Percentiles rank a stretch among this genome's conserved stretches.
Evolutionary conservation across 805 yeast genomes (phyloP).

Genomic region (Candida sanyiensis): DNA sequence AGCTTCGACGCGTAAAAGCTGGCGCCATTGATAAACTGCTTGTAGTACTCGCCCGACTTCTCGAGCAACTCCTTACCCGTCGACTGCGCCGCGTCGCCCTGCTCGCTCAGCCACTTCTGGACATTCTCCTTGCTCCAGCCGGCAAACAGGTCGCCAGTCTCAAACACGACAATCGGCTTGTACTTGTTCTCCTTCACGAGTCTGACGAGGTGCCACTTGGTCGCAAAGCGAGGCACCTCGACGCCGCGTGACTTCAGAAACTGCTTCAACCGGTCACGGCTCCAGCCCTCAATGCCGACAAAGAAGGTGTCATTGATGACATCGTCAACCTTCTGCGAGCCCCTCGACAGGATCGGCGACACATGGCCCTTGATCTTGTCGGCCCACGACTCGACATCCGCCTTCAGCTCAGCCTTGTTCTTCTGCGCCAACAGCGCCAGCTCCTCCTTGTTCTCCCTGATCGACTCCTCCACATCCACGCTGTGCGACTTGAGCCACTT

Average conservation of each 20-base stretch:
- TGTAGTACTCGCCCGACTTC: conserved; percentile 23
- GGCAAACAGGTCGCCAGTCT: conserved; percentile 30
- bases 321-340: conserved; percentile 28
- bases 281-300: conserved; percentile 42
- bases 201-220: conserved; percentile 34
- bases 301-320: conserved; percentile 41
- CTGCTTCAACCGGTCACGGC: conserved; percentile 37
- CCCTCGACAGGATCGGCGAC: conserved; percentile 33
- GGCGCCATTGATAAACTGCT: conserved; percentile 13
- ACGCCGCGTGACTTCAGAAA: conserved; percentile 39
- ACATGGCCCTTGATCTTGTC: conserved; percentile 26
- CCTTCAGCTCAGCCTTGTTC: conserved; percentile 30
- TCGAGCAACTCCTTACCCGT: conserved; percentile 18
- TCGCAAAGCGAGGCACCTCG: conserved; percentile 33
- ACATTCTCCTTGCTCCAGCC: conserved; percentile 35
- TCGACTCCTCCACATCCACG: conserved; percentile 31
- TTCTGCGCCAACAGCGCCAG: conserved; percentile 32
- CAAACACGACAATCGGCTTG: conserved; percentile 30
- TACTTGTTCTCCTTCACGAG: conserved; percentile 35
- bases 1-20: conserved; percentile 12
- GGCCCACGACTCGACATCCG: conserved; percentile 36
- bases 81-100: conserved; percentile 23
- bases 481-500: conserved; percentile 49
- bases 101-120: conserved; percentile 35
- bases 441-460: conserved; percentile 30